These are phyloP conservation scores for Vigna hirtella DNA, from an alignment of 306 rosid species.

Conservation along the genomic window DNA sequence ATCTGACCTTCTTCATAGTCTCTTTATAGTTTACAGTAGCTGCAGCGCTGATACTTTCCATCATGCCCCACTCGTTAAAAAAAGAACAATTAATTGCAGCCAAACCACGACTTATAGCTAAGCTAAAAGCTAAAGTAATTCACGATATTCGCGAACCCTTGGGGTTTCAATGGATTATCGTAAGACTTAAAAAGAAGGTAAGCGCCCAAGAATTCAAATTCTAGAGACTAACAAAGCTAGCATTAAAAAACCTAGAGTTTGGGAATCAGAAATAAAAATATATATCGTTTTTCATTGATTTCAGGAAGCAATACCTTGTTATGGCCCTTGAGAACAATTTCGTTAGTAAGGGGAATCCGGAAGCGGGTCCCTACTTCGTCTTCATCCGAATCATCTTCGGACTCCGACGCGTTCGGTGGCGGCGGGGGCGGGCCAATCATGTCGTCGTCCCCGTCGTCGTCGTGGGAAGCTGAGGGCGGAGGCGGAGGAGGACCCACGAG, in stretches of 20 bases:
- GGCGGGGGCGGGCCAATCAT: constrained; percentile 80
- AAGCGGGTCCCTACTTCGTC: constrained; percentile 53
- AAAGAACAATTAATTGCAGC: neutral
- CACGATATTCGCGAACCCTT: neutral
- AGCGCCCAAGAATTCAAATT: neutral
- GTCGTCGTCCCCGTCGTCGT: constrained; percentile 43
- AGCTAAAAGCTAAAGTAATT: neutral
- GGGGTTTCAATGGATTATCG: neutral
- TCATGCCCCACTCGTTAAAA: neutral
- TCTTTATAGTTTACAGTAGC: too few relatives aligned
- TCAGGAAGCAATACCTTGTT: constrained; percentile 61
- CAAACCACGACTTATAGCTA: neutral
- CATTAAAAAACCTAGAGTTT: too few relatives aligned
- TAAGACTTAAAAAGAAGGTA: neutral
- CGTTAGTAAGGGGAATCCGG: constrained; percentile 88
- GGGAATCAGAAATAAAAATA: neutral
- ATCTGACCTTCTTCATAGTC: too few relatives aligned
- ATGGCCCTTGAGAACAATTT: constrained; percentile 94
- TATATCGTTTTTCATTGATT: neutral
- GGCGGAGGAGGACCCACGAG: constrained; percentile 74
- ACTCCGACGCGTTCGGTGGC: constrained; percentile 51
- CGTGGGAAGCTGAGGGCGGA: constrained; percentile 28
- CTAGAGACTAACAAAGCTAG: too few relatives aligned
- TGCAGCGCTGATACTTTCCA: too few relatives aligned
- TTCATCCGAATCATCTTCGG: constrained; percentile 50